Evolutionary conservation across 331 rosid species (phyloP), one percentile per base, ranked within the genome.

Genomic region (Stylosanthes scabra): DNA sequence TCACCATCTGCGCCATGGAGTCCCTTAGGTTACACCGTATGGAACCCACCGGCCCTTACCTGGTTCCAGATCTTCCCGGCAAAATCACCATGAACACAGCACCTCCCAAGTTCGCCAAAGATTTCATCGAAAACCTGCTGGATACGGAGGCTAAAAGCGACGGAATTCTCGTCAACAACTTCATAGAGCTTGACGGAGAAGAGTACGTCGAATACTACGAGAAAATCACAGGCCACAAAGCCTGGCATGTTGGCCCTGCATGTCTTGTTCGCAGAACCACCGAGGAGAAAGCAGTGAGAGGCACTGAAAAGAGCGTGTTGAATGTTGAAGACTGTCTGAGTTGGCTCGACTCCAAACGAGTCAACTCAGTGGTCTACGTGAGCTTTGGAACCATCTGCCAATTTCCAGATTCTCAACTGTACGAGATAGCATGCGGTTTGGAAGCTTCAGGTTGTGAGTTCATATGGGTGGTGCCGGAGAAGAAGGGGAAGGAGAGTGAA

Each of bases 231-330:
- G 73, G 80, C 1, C 70, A 67, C 49, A 62, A 40, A 7, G 59
- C 34, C 11, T 80, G 80, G 83, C 83, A 73, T 68, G 28, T 80
- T 7, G 83, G 83, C 1, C 80, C 83, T 0, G 47, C 59, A 0
- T 10, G 71, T 5, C 40, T 80, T 2, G 14, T 59, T 6, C 45
- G 14, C 20, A 11, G 8, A 27, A 59, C 51, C 11, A 3, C 1
- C 0, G 11, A 42, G 9, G 80, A 74, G 1, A 62, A 29, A 7
- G 55, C 62, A 1, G 47, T 52, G 28, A 74, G 81, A 15, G 65
- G 81, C 1, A 41, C 39, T 34, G 39, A 59, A 12, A 14, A 60
- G 29, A 51, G 76, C 13, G 50, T 51, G 39, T 15, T 68, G 37
- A 64, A 15, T 16, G 56, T 29, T 11, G 39, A 14, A 6, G 63